These are phyloP conservation scores for Ascochyta viciae-villosae DNA, from an alignment of 2,329 filamentous ascomycete species.

Conservation along the genomic window DNA sequence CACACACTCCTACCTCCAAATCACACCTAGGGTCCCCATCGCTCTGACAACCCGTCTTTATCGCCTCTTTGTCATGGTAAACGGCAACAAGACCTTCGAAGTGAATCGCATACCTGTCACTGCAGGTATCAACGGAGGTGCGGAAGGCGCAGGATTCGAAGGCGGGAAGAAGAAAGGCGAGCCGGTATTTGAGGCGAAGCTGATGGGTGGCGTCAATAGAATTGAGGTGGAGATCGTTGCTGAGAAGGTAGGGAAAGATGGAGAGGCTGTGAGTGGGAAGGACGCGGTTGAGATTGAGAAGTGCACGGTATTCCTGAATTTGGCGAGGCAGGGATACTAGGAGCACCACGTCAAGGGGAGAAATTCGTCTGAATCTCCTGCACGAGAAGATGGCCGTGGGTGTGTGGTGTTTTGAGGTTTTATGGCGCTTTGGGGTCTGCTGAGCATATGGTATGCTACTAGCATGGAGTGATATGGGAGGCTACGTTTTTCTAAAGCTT, in stretches of 20 bases:
- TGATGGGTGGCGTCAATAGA: conserved; percentile 76
- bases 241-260: conserved; percentile 56
- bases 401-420: conserved; percentile 6
- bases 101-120: conserved; percentile 61
- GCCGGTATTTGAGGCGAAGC: conserved; percentile 77
- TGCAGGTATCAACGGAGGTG: conserved; percentile 41
- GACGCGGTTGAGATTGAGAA: conserved; percentile 78
- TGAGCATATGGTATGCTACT: neutral
- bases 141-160: conserved; percentile 32
- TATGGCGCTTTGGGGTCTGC: neutral
- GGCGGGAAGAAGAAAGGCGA: conserved; percentile 56
- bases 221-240: conserved; percentile 81
- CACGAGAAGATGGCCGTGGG: neutral
- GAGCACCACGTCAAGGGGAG: neutral
- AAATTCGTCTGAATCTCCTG: neutral
- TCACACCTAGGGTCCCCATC: conserved; percentile 70
- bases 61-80: conserved; percentile 76
- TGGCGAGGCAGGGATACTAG: conserved; percentile 56
- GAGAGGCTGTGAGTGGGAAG: conserved; percentile 29
- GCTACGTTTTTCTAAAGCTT: neutral
- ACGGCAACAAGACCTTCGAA: conserved; percentile 68
- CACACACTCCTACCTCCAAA: conserved; percentile 73
- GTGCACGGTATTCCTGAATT: conserved; percentile 76
- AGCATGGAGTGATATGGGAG: neutral
- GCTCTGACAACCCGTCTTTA: conserved; percentile 73